phyloP scores from a whole-genome alignment of 495 filamentous ascomycete species.

The Podospora tetraspora region DNA sequence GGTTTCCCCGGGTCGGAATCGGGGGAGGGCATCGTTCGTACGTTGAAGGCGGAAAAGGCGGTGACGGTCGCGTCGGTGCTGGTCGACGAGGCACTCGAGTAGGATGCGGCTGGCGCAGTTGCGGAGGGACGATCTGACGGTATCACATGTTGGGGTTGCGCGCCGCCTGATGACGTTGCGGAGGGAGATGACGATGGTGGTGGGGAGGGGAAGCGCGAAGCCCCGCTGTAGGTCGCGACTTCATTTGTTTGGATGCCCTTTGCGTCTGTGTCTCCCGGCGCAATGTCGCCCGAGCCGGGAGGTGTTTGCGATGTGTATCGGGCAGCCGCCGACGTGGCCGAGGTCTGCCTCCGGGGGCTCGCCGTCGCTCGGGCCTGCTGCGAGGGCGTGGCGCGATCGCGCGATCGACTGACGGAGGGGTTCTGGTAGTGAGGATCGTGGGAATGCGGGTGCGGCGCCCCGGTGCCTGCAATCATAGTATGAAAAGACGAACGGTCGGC shows the following conservation, averaged over 20 bases:
- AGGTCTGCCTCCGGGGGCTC: conserved; percentile 30
- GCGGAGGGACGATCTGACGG: conserved; percentile 19
- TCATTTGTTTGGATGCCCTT: conserved; percentile 17
- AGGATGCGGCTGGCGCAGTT: conserved; percentile 34
- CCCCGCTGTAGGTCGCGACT: conserved; percentile 27
- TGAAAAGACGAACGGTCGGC: conserved; percentile 43
- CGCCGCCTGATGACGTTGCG: conserved; percentile 31
- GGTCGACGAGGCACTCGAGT: conserved; percentile 42
- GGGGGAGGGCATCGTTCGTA: conserved; percentile 53
- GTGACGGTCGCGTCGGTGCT: conserved; percentile 31
- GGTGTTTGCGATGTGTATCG: conserved; percentile 15
- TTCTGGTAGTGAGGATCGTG: conserved; percentile 41
- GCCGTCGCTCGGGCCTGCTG: conserved; percentile 23
- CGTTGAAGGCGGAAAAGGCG: conserved; percentile 18
- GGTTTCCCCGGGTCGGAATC: conserved; percentile 42
- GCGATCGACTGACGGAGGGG: conserved; percentile 36
- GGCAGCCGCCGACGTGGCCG: conserved; percentile 17
- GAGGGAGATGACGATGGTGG: conserved; percentile 46
- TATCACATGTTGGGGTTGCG: conserved; percentile 36
- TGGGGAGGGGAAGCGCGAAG: conserved; percentile 44
- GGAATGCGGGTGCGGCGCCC: conserved; percentile 29
- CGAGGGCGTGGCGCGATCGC: conserved; percentile 32
- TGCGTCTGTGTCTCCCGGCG: conserved; percentile 3
- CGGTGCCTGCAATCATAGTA: conserved; percentile 38
- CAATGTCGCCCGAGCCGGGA: conserved; percentile 17